These are phyloP conservation scores for Sclerotinia glacialis DNA, from an alignment of 2,329 filamentous ascomycete species.

Conservation along the genomic window DNA sequence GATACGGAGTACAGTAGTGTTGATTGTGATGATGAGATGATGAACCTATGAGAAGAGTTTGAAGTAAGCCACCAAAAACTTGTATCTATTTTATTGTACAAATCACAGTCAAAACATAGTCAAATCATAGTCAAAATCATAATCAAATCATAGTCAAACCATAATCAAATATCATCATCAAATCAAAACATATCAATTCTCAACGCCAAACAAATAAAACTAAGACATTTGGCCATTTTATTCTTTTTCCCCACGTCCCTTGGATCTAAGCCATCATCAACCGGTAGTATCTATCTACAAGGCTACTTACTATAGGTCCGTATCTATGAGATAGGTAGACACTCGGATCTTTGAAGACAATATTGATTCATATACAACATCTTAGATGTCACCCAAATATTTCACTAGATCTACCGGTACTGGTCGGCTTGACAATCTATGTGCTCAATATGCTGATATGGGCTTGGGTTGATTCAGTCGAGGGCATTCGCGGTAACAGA, in stretches of 20 bases:
- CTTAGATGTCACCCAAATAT: no score
- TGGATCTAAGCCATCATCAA: neutral
- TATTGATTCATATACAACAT: no score
- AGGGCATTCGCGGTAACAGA: neutral
- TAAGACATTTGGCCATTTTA: neutral
- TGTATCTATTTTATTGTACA: no score
- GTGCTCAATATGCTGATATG: neutral
- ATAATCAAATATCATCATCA: neutral
- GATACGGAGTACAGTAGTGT: neutral
- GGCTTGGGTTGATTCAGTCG: neutral
- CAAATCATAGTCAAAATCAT: no score
- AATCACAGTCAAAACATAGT: neutral
- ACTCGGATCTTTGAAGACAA: no score
- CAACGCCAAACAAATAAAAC: slow-evolving; percentile 1
- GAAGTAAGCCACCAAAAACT: no score
- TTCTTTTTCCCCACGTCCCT: neutral
- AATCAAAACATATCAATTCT: neutral
- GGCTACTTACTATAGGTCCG: no score
- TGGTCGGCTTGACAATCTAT: no score
- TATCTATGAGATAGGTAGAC: no score
- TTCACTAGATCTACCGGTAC: no score
- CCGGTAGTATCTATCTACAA: no score
- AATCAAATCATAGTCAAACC: neutral
- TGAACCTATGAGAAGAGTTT: no score
- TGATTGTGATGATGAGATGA: neutral